Percentiles rank a stretch among this genome's conserved stretches.
Conservation (phyloP, 1,284 basidiomycete genomes). For the Moniliophthora roreri region DNA sequence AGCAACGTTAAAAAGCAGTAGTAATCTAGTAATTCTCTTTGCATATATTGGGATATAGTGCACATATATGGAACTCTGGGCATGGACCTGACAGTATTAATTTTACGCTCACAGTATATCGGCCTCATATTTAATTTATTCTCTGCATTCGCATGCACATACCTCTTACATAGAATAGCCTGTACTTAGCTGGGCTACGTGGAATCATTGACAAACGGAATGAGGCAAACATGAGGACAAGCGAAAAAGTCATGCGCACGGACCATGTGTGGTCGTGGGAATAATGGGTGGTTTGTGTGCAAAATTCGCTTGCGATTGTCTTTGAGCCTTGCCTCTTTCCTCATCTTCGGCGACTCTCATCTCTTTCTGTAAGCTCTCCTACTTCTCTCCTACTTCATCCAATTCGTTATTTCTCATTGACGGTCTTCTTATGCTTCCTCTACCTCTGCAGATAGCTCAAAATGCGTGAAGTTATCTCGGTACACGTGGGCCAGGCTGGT, state of each 20-base stretch:
- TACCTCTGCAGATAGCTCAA: constrained; percentile 4
- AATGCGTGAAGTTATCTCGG: constrained; percentile 93
- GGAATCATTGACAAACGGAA: background rate
- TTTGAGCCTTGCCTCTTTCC: constrained; percentile 1
- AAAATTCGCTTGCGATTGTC: constrained; percentile 4
- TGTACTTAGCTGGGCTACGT: no score
- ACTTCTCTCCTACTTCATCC: background rate
- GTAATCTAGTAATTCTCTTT: background rate
- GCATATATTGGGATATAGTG: background rate
- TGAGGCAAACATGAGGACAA: background rate
- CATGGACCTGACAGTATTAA: no score
- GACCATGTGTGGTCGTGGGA: constrained; percentile 12
- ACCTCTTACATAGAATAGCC: no score
- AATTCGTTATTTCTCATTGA: background rate
- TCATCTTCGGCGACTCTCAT: constrained; percentile 10
- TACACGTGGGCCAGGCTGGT: constrained; percentile 95
- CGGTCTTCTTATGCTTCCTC: background rate
- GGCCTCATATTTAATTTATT: no score
- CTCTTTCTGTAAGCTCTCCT: constrained; percentile 4
- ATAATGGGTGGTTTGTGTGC: constrained; percentile 2
- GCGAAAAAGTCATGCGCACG: background rate
- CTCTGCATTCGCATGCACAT: no score
- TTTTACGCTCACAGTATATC: no score
- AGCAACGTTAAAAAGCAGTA: background rate
- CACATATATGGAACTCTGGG: no score